Percentiles rank a stretch among this genome's conserved stretches.
phyloP scores from a whole-genome alignment of 2,329 filamentous ascomycete species.

The Talaromyces sp. region DNA sequence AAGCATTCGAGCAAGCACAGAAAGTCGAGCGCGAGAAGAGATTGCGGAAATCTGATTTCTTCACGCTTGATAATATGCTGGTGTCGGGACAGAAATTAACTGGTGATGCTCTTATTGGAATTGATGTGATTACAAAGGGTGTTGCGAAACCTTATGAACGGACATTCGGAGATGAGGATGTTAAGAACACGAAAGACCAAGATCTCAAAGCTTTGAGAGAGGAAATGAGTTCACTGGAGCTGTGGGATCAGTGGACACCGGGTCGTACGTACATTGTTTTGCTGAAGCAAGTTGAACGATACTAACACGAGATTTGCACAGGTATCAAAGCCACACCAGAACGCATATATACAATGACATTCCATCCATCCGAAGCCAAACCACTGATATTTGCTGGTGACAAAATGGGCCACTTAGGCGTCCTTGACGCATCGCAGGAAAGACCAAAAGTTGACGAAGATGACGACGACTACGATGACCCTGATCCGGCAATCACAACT shows the following conservation, averaged over 20 bases:
- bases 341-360: constrained; percentile 77
- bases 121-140: constrained; percentile 59
- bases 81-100: constrained; percentile 74
- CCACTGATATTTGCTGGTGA: constrained; percentile 89
- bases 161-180: constrained; percentile 82
- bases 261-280: constrained; percentile 55
- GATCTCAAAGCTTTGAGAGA: constrained; percentile 69
- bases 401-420: constrained; percentile 83
- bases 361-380: constrained; percentile 84
- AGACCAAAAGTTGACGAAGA: constrained; percentile 50
- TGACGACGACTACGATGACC: constrained; percentile 60
- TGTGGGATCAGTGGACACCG: constrained; percentile 82
- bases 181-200: constrained; percentile 73
- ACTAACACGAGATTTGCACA: constrained; percentile 30
- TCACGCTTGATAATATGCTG: constrained; percentile 72
- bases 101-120: constrained; percentile 61
- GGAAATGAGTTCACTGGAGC: constrained; percentile 69
- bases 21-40: constrained; percentile 60
- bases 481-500: constrained; percentile 77
- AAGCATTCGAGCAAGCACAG: constrained; percentile 56
- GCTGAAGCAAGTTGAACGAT: constrained; percentile 8
- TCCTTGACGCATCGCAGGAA: constrained; percentile 69
- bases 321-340: constrained; percentile 91
- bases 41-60: constrained; percentile 61
- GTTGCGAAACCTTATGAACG: constrained; percentile 74